Evolutionary conservation across 331 rosid genomes (phyloP).

Genomic region (Quercus tomentella): DNA sequence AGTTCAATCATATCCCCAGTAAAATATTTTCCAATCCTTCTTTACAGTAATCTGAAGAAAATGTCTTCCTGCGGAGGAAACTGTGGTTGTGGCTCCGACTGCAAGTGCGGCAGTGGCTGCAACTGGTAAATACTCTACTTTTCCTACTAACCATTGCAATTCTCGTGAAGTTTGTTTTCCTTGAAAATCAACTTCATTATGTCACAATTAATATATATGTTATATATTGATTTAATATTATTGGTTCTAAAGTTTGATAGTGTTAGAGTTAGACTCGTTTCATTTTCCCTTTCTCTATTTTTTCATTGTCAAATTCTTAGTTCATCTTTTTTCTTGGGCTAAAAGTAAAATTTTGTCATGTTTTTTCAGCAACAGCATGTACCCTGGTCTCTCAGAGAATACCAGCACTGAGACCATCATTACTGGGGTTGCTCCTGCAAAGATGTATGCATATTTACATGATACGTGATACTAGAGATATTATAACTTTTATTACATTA

Average conservation of each 20-base stretch:
- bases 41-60: neutral
- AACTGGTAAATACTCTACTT: neutral
- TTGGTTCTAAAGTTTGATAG: too few species aligned
- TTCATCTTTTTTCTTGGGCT: too few species aligned
- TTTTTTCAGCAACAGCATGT: conserved; percentile 22
- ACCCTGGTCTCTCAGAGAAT: conserved; percentile 27
- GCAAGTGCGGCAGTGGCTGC: conserved; percentile 21
- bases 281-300: too few species aligned
- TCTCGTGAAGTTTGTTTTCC: neutral
- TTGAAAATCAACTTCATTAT: neutral
- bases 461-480: too few species aligned
- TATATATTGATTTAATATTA: too few species aligned
- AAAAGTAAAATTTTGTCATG: too few species aligned
- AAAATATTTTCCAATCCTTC: neutral
- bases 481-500: too few species aligned
- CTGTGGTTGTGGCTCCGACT: conserved; percentile 18
- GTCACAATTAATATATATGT: too few species aligned
- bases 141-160: neutral
- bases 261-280: too few species aligned
- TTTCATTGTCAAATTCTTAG: too few species aligned
- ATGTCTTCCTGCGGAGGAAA: conserved; percentile 38
- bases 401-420: conserved; percentile 24
- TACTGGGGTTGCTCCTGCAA: conserved; percentile 32
- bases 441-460: conserved; percentile 20
- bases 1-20: neutral